These are phyloP conservation scores for Dictyostelium capitatum DNA, from an alignment of 78 protist genomes.

Conservation along the genomic window DNA sequence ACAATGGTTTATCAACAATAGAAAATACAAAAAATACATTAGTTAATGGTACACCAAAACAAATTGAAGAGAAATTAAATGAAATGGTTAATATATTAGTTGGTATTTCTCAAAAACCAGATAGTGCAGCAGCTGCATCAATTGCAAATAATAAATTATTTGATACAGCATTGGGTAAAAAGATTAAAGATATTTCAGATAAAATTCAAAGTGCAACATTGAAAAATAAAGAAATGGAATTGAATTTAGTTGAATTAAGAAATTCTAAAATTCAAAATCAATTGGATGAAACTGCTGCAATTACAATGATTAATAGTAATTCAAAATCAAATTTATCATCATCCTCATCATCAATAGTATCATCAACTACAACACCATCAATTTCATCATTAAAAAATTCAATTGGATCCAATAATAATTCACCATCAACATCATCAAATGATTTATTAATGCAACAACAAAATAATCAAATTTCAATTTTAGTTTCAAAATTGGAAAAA, in stretches of 20 bases:
- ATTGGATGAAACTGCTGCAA: neutral
- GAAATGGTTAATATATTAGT: conserved; percentile 8
- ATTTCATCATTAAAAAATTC: neutral
- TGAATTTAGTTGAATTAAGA: conserved; percentile 1
- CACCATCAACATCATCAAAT: neutral
- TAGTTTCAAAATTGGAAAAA: conserved; percentile 78
- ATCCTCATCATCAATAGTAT: neutral
- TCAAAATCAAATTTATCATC: neutral
- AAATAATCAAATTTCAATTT: conserved; percentile 33
- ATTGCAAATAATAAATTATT: conserved; percentile 3
- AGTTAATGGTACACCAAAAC: neutral
- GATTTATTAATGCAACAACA: conserved; percentile 23
- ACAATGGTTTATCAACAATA: neutral
- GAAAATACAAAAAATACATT: neutral
- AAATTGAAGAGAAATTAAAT: conserved; percentile 14
- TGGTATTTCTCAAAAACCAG: conserved; percentile 13
- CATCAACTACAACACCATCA: neutral
- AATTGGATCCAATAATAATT: neutral
- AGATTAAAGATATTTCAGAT: conserved; percentile 29
- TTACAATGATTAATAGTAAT: neutral
- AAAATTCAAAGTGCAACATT: neutral
- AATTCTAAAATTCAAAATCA: neutral
- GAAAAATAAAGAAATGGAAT: conserved; percentile 69
- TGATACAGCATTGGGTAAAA: conserved; percentile 18
- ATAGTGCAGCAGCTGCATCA: conserved; percentile 11